Evolutionary conservation across 495 filamentous ascomycete species (phyloP), one percentile per base, ranked within the genome.

Genomic region (Aspergillus panamensis): DNA sequence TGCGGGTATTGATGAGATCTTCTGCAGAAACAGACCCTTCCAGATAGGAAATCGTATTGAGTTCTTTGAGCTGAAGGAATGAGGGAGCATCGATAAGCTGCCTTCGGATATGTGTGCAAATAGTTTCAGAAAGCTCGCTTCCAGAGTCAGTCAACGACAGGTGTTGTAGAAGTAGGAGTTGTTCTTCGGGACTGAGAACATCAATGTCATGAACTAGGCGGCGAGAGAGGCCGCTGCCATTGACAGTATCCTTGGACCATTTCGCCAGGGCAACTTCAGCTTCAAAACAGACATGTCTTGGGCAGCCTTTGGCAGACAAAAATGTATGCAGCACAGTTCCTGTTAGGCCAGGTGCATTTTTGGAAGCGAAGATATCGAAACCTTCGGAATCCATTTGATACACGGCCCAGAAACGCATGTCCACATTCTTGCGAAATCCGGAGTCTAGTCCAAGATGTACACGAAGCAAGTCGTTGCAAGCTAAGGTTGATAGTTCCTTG

Each of bases 311-410:
- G 14, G 73, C 76, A 5, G 81, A 82, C 0, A 86, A 62, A 59
- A 80, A 85, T 0, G 82, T 82, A 57, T 86, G 83, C 10, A 86
- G 62, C 8, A 85, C 69, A 3, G 80, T 80, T 4, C 75, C 73
- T 6, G 70, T 65, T 3, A 82, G 56, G 50, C 82, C 79, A 17
- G 73, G 73, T 0, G 76, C 77, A 31, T 80, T 81, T 54, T 82
- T 82, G 10, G 83, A 86, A 3, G 79, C 63, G 48, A 78, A 86
- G 10, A 86, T 67, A 21, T 80, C 75, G 8, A 77, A 51, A 4
- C 66, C 68, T 16, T 78, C 72, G 0, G 63, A 51, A 19, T 84
- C 77, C 16, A 73, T 57, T 35, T 80, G 73, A 53, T 77, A 82
- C 3, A 85, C 76, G 16, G 74, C 77, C 82, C 82, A 85, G 59